Evolutionary conservation across 306 rosid species (phyloP).

Genomic region (Pyrus pyrifolia): DNA sequence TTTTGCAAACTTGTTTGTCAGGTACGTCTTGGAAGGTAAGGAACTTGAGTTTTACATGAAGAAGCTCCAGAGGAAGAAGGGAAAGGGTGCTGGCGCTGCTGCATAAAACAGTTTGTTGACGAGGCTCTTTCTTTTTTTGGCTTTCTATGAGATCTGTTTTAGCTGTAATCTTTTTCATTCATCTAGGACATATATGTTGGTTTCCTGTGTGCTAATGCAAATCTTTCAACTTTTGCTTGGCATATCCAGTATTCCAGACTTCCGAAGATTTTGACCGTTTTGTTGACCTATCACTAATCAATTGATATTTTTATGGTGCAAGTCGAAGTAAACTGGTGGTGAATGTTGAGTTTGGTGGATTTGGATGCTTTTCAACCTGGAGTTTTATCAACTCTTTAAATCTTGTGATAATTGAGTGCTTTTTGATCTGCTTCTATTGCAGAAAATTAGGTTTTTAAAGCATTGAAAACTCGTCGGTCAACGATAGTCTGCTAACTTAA

Average conservation of each 20-base stretch:
- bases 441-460: not conserved
- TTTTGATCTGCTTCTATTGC: not conserved
- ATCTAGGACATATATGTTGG: not conserved
- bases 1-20: constrained; percentile 2
- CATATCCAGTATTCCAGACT: not conserved
- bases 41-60: constrained; percentile 70
- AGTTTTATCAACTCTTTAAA: not conserved
- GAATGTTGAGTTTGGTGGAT: not conserved
- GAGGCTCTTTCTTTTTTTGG: not conserved
- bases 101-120: constrained; percentile 23
- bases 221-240: not conserved
- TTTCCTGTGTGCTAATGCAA: not conserved
- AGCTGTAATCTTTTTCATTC: not conserved
- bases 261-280: constrained; percentile 5
- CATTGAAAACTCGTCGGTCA: not conserved
- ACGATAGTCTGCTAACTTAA: not conserved
- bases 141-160: not conserved
- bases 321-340: not conserved
- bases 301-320: not conserved
- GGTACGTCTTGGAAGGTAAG: constrained; percentile 67
- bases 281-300: not conserved
- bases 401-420: not conserved
- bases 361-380: not conserved
- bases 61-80: constrained; percentile 70
- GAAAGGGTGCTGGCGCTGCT: constrained; percentile 39